Evolutionary conservation across 192 early-diverging fungal genomes (phyloP), one percentile per base, ranked within the genome.

Genomic region (Rhizophagus sp.): DNA sequence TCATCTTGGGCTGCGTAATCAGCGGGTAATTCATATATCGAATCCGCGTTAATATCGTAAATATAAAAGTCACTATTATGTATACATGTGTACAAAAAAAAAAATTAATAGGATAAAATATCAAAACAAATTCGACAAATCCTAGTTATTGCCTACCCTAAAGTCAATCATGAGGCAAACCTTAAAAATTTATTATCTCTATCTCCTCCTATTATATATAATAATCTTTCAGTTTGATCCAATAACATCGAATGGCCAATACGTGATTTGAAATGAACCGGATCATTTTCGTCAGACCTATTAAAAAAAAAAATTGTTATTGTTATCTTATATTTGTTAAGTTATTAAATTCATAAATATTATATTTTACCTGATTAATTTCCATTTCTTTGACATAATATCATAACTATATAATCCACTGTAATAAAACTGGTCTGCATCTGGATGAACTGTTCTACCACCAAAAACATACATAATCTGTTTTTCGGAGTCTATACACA

Each of bases 171-270:
- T 50, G n/a, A 73, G n/a, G 47, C 47, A 50, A 73, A 67, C 75
- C 81, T 76, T 27, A 95, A 87, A 71, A 90, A 91, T 65, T 94
- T 89, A 68, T 95, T 95, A 80, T 94, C 88, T 50, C 95, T 89
- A 83, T 96, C 94, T 62, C 96, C 96, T 33, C 96, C 95, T 76
- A 98, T 91, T 57, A 99, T 94, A 81, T 95, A 96, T 6, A 98
- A 87, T 22, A 76, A 76, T 39, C 62, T 64, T 25, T 76, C 75
- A 41, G 65, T 39, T 17, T n/a, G 75, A 76, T 97, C 95, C 7
- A 97, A 88, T 3, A 95, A 84, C 96, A 97, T 96, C 0, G 95
- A 93, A 81, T 97, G 96, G 69, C 95, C 96, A 76, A 97, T 93
- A 49, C 97, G 91, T 44, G 92, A 92, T 80, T 95, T 96, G 34